Conservation (phyloP, 495 filamentous ascomycete species). For the Parmelia sp. region DNA sequence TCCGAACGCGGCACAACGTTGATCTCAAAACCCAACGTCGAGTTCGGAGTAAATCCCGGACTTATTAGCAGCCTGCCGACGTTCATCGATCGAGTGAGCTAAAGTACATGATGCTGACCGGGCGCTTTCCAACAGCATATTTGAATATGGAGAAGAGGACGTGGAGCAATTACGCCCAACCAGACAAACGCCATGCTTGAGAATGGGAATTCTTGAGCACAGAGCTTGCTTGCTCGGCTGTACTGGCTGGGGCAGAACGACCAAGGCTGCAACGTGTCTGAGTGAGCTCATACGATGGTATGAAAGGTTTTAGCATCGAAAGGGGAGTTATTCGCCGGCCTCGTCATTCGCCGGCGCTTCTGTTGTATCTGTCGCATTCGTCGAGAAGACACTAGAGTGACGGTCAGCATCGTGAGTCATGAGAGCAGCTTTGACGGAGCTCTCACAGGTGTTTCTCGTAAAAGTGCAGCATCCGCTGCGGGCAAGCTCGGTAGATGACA, state of each 20-base stretch:
- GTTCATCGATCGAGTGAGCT: not conserved
- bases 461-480: constrained; percentile 32
- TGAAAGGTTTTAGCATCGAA: not conserved
- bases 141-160: not conserved
- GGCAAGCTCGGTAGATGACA: constrained; percentile 24
- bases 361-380: constrained; percentile 3
- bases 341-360: constrained; percentile 2
- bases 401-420: not conserved
- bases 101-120: not conserved
- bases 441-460: constrained; percentile 31
- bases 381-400: constrained; percentile 21
- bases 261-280: not conserved
- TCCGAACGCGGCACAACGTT: not conserved
- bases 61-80: not conserved
- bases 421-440: too few species aligned
- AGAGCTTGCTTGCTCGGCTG: not conserved
- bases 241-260: not conserved
- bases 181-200: not conserved
- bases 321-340: not conserved
- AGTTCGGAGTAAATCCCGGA: not conserved
- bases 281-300: not conserved
- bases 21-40: not conserved
- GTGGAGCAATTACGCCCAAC: not conserved
- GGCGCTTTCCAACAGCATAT: not conserved
- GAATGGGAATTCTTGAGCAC: not conserved